Evolutionary conservation across 805 yeast species (phyloP).

Genomic region (Candida suzukii): DNA sequence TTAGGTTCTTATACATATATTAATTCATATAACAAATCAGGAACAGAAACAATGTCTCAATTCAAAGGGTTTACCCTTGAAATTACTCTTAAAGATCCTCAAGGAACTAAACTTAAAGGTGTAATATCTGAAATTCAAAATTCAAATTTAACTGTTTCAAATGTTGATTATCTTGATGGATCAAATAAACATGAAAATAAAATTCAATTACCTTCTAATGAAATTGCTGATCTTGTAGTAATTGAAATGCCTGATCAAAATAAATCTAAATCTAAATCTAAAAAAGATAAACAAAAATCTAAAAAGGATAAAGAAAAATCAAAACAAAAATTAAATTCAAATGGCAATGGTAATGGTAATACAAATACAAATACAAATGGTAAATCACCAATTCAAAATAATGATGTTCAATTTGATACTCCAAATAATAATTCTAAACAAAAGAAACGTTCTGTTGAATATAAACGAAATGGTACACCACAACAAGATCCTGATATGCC

Average conservation of each 20-base stretch:
- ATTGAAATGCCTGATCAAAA: conserved; percentile 39
- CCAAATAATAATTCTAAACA: too few species aligned
- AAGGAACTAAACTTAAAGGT: background rate
- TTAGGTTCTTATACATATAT: background rate
- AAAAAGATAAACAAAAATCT: conserved; percentile 10
- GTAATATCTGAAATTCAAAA: conserved; percentile 16
- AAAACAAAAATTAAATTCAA: conserved; percentile 4
- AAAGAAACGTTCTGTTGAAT: conserved; percentile 3
- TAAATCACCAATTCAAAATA: conserved; percentile 5
- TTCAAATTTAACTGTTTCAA: conserved; percentile 19
- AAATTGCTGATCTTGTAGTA: conserved; percentile 50
- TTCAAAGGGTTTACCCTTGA: conserved; percentile 42
- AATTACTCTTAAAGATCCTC: conserved; percentile 31
- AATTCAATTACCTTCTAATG: conserved; percentile 22
- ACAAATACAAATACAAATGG: conserved; percentile 1
- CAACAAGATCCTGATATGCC: conserved; percentile 12
- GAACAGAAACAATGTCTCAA: conserved; percentile 24
- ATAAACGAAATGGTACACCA: background rate
- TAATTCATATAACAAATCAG: background rate
- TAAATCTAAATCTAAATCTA: conserved; percentile 16
- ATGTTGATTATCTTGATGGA: conserved; percentile 26
- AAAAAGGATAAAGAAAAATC: conserved; percentile 6
- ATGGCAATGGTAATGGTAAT: too few species aligned
- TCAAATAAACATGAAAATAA: conserved; percentile 7
- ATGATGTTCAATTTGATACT: too few species aligned